phyloP scores from a whole-genome alignment of 202 grass and related monocot genomes.

The Schoenoplectus triqueter region DNA sequence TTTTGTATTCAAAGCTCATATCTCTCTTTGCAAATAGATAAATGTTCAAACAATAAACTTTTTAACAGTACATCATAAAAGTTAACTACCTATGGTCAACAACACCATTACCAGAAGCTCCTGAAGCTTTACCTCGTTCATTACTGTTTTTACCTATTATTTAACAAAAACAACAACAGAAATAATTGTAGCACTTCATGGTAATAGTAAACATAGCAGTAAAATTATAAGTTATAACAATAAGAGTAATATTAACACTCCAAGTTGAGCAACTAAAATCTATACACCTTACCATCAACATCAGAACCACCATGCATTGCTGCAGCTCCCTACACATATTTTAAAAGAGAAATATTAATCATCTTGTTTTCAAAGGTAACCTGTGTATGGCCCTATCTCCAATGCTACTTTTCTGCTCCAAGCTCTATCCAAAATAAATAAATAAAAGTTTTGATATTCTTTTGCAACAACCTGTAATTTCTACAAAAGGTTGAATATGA shows the following conservation, averaged over 20 bases:
- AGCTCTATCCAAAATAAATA: constrained; percentile 1
- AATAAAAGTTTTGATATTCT: background rate
- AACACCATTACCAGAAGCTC: constrained; percentile 47
- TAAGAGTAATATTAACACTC: constrained; percentile 27
- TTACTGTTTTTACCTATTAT: constrained; percentile 53
- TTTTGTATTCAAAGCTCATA: no score
- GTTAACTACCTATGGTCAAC: constrained; percentile 45
- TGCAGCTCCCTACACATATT: constrained; percentile 40
- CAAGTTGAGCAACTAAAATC: constrained; percentile 6
- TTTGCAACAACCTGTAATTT: background rate
- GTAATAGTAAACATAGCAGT: background rate
- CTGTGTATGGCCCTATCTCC: background rate
- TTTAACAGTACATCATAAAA: background rate
- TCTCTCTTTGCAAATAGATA: constrained; percentile 31
- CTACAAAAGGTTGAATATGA: constrained; percentile 13
- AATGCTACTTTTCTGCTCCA: background rate
- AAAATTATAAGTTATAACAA: constrained; percentile 5
- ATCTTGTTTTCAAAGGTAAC: background rate
- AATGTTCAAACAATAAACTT: constrained; percentile 22
- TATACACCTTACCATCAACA: constrained; percentile 45
- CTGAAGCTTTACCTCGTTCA: constrained; percentile 48
- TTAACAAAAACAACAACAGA: constrained; percentile 38
- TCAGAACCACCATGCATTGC: constrained; percentile 39
- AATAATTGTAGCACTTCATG: background rate
- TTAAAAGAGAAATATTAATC: background rate